Base-by-base conservation (phyloP, 2,329 filamentous ascomycete genomes). In the Geoglossum cookeanum region DNA sequence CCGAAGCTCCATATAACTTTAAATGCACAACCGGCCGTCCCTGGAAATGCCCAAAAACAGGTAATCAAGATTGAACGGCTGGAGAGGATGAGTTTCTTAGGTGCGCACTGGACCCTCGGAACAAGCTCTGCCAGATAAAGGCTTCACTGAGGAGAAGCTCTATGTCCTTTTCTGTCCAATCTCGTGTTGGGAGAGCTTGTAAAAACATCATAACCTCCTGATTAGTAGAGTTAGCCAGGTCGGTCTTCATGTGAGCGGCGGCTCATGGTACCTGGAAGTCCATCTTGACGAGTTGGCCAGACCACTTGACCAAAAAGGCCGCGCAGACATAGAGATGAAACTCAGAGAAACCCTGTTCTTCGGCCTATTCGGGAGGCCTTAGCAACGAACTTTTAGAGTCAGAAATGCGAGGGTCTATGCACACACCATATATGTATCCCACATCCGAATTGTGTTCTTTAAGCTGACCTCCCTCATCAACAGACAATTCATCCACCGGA, bases 151-250 rank as follows among this genome's bases (percentile, higher is more conserved):
- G 76, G 57, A 98, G 75, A 59, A 98, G 77, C 69, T 97, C 92
- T 64, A 98, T 94, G 66, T 98, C 92, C 73, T 97, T 97, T 68
- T 96, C 92, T 1, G 88, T 96, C 92, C 92, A 98, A 57, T 84
- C 79, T 63, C 85, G 84, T 5, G 94, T 98, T 2, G 94, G 92
- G 58, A 98, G 74, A 49, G 88, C 87, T 71, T 98, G 92, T 57
- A 98, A 74, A 67, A 98, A 98, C 91, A 98, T 98, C 90, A 98
- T 96, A 59, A 95, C 84, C 69, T 96, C 91, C 73, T 97, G 78
- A n/a, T 29, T 42, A 27, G 27, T 17, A 29, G 37, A 8, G 30
- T 53, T 53, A 30, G 54, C 42, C 32, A 17, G 8, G 17, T 11
- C 49, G 5, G 5, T 6, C 15, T 53, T n/a, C 27, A n/a, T n/a